phyloP scores from a whole-genome alignment of 129 eudicot genomes.

The Ambrosia artemisiifolia region DNA sequence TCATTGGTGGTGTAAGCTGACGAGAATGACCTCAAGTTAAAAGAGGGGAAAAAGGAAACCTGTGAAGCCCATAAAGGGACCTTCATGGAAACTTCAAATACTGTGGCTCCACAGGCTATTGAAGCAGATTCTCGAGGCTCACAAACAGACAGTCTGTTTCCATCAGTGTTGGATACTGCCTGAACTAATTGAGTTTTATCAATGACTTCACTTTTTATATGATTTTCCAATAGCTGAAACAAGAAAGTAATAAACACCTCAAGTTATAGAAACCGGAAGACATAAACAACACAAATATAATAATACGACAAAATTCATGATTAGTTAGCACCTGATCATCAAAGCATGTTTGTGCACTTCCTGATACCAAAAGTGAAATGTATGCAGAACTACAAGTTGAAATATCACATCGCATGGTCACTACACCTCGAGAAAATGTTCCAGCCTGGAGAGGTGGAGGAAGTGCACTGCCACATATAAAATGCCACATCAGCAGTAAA shows the following conservation, averaged over 20 bases:
- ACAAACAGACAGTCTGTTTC: conserved; percentile 38
- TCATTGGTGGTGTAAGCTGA: not conserved
- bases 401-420: conserved; percentile 93
- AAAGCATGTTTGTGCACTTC: conserved; percentile 95
- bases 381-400: conserved; percentile 83
- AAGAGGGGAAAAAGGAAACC: conserved; percentile 35
- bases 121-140: conserved; percentile 91
- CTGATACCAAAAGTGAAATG: conserved; percentile 87
- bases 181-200: conserved; percentile 69
- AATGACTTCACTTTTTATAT: conserved; percentile 82
- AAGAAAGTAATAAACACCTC: not conserved
- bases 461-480: conserved; percentile 65
- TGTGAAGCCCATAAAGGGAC: conserved; percentile 96
- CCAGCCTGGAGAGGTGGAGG: conserved; percentile 99
- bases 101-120: conserved; percentile 84
- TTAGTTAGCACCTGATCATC: conserved; percentile 73
- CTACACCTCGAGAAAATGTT: conserved; percentile 92
- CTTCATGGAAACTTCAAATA: conserved; percentile 85
- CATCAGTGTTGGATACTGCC: conserved; percentile 47
- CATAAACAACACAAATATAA: not conserved
- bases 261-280: not conserved
- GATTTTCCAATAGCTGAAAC: conserved; percentile 85
- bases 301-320: not conserved
- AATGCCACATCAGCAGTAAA: not conserved
- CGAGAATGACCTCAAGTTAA: not conserved